Base-by-base conservation (phyloP, 352 stramenopile genomes). In the Globisporangium nunn region DNA sequence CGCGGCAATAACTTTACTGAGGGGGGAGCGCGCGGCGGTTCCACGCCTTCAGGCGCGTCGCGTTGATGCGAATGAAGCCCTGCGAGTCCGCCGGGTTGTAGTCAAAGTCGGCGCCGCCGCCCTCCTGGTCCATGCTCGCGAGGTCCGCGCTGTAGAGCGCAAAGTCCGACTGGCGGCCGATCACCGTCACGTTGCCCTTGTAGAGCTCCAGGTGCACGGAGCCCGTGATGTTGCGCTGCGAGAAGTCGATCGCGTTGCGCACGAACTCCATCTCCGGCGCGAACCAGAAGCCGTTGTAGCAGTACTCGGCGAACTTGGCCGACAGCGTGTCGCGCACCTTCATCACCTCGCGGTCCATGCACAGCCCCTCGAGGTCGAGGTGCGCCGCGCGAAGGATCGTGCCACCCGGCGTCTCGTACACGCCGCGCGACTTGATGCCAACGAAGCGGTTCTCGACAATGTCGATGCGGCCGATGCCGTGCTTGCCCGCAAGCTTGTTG, bases 261-360 rank as follows among this genome's bases (percentile, higher is more conserved):
- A 99, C 92, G 48, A 99, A 92, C 61, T 98, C 96, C 96, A 99
- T 99, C 78, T 99, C 96, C 4, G 97, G 97, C n/a, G 96, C 93
- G 68, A 99, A 99, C 97, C 97, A 99, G 75, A 98, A 99, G 55
- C 97, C 97, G 71, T 99, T 98, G 94, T 99, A 99, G 74, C 92
- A 97, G 48, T 98, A 94, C 70, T 98, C 88, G 56, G 96, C 86
- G 65, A 98, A 99, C 81, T 99, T 98, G 64, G 78, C 66, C 58
- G 91, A 89, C 35, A 99, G 72, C 37, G 73, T 67, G 70, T 99
- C 96, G 50, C 95, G 95, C 60, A 92, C 59, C 64, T 92, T 90
- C 81, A 98, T 97, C 45, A 98, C 93, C 68, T 98, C 96, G 53
- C 96, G 91, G 78, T 99, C 97, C 74, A 99, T 87, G 77, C 87